Evolutionary conservation across 139 green algal genomes (phyloP).

Genomic region (Pleodorina starrii): DNA sequence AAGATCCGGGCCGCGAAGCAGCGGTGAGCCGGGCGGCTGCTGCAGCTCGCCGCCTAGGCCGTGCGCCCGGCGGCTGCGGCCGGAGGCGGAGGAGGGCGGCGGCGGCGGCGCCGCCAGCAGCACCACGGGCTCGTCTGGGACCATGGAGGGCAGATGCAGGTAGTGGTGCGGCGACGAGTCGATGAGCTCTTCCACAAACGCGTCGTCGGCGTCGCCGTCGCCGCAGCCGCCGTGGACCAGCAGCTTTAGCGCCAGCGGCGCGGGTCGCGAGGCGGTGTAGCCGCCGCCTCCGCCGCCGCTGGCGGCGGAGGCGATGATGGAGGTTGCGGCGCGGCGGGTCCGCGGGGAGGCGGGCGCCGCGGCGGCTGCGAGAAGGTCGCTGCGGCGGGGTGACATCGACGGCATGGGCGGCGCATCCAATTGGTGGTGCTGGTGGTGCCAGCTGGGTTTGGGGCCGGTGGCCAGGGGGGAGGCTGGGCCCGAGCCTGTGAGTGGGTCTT

Average conservation of each 20-base stretch:
- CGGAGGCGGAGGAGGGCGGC: background rate
- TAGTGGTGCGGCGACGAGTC: too few relatives aligned
- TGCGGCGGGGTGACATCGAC: background rate
- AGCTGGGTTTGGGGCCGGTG: background rate
- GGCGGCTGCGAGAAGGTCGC: background rate
- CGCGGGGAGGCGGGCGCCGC: too few relatives aligned
- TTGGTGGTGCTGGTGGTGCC: background rate
- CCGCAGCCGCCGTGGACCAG: background rate
- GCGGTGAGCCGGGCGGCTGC: background rate
- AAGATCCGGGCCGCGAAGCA: background rate
- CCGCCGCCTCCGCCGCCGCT: background rate
- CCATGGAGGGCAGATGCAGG: conserved; percentile 12
- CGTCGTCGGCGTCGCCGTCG: background rate
- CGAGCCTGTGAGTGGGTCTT: background rate
- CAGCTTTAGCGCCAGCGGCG: background rate
- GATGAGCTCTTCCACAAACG: background rate
- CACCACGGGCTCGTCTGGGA: background rate
- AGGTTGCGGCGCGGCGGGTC: background rate
- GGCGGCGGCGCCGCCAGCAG: too few relatives aligned
- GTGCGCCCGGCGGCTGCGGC: background rate
- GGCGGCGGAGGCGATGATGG: background rate
- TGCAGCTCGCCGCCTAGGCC: background rate
- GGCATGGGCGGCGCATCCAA: background rate
- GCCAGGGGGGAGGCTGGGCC: background rate
- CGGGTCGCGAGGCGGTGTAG: background rate